Evolutionary conservation across 73 alveolate species (phyloP).

Genomic region (Tetrahymena thermophila): DNA sequence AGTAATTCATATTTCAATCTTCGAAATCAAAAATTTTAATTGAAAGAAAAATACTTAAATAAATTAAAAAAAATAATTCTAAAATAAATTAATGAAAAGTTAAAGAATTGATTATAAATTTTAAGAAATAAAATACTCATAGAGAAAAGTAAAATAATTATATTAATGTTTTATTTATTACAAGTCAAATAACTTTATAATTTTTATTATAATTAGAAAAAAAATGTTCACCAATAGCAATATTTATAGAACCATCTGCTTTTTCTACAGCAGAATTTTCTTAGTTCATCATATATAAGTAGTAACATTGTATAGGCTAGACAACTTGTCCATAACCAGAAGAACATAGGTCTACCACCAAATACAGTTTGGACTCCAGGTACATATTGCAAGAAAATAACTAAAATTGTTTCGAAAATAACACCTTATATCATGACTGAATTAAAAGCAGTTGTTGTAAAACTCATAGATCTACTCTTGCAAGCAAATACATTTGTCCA

Average conservation of each 20-base stretch:
- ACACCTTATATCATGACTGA: constrained; percentile 23
- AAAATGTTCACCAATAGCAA: neutral
- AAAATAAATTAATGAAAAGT: no score
- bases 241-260: neutral
- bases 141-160: no score
- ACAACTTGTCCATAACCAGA: constrained; percentile 8
- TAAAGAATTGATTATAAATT: no score
- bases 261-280: constrained; percentile 22
- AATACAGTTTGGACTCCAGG: constrained; percentile 38
- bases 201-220: no score
- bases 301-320: constrained; percentile 22
- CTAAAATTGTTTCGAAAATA: constrained; percentile 6
- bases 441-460: constrained; percentile 2
- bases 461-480: constrained; percentile 32
- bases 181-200: no score
- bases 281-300: constrained; percentile 24
- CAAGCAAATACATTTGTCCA: constrained; percentile 41
- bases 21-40: no score
- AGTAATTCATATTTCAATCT: no score
- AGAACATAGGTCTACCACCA: constrained; percentile 31
- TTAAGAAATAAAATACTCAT: no score
- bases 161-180: no score
- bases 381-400: constrained; percentile 7
- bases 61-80: no score
- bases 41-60: no score